A percentile compares a stretch with the other conserved stretches of the same genome.
Evolutionary conservation across 78 protist genomes (phyloP).

Genomic region (Dictyostelium purpureum): DNA sequence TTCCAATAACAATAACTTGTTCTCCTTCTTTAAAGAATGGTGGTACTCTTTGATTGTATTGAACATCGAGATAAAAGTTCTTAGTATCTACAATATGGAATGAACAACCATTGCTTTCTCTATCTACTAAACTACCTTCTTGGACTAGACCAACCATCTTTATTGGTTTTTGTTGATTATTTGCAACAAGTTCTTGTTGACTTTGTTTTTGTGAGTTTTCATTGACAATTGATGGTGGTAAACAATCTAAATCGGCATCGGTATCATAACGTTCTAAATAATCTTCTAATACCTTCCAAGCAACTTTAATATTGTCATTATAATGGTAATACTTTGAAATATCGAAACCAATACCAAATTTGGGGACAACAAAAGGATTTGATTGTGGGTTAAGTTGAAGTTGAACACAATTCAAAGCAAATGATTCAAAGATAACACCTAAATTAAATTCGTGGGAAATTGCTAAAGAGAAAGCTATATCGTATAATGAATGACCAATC

Average conservation of each 20-base stretch:
- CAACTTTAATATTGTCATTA: background rate
- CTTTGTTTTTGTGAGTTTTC: background rate
- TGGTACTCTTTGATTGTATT: conserved; percentile 4
- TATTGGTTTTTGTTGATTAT: background rate
- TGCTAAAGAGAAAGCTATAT: conserved; percentile 32
- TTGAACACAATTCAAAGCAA: conserved; percentile 37
- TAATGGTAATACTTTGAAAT: background rate
- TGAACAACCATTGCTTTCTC: background rate
- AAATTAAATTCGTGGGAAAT: conserved; percentile 27
- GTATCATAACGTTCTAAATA: conserved; percentile 52
- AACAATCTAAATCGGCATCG: conserved; percentile 7
- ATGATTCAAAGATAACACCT: conserved; percentile 22
- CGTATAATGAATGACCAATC: conserved; percentile 6
- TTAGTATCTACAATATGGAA: conserved; percentile 6
- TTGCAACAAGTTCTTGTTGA: background rate
- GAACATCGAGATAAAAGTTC: conserved; percentile 1
- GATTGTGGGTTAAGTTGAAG: conserved; percentile 29
- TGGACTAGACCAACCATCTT: conserved; percentile 14
- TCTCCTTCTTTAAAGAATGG: conserved; percentile 30
- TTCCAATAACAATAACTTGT: conserved; percentile 18
- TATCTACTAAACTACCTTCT: background rate
- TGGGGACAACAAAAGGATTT: background rate
- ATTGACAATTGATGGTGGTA: conserved; percentile 1
- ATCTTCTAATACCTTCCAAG: conserved; percentile 29
- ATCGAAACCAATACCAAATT: background rate